Evolutionary conservation across 345 rosid species (phyloP), one percentile per base, ranked within the genome.

Genomic region (Camelina hispida): DNA sequence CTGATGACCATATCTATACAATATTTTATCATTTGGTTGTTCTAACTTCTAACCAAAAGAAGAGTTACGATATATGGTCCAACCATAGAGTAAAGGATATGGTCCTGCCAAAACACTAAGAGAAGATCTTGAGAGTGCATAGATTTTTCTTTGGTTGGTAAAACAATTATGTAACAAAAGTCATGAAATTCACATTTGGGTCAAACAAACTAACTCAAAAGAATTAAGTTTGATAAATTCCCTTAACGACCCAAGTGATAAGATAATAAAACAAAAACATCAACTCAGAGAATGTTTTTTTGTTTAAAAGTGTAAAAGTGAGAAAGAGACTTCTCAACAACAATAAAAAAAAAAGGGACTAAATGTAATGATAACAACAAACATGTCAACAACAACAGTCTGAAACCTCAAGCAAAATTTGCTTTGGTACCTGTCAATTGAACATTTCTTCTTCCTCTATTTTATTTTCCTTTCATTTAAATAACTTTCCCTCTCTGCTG

Each of bases 281-380:
- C 34, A 52, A 50, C 69, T 66, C 69, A 78, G 78, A 78, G 78
- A 78, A 78, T 78, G 81, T 78, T 71, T 61, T 13, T 78, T 14
- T 25, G 63, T 46, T 37, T 11, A 66, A 71, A 78, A 78, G 77
- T 58, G 34, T 72, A 66, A 71, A 70, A 72, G 77, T 44, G 23
- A 60, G 81, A 78, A 78, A 78, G 62, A 72, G 81, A 78, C 81
- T 8, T 72, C 3, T 67, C 65, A 78, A 78, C 81, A 77, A 77
- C 1, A 54, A 61, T 20, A 32, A 35, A 20, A 56, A 30, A n/a
- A n/a, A 16, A 71, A 50, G 6, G 12, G 44, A 72, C 32, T 62
- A 54, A 51, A 66, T 61, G 81, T 78, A 35, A 78, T 78, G 52
- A 72, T 72, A 72, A 38, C 74, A 72, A 51, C 81, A 78, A 78